These are phyloP conservation scores for Ascoidea rubescens DNA, from an alignment of 805 yeast genomes.

Conservation along the genomic window DNA sequence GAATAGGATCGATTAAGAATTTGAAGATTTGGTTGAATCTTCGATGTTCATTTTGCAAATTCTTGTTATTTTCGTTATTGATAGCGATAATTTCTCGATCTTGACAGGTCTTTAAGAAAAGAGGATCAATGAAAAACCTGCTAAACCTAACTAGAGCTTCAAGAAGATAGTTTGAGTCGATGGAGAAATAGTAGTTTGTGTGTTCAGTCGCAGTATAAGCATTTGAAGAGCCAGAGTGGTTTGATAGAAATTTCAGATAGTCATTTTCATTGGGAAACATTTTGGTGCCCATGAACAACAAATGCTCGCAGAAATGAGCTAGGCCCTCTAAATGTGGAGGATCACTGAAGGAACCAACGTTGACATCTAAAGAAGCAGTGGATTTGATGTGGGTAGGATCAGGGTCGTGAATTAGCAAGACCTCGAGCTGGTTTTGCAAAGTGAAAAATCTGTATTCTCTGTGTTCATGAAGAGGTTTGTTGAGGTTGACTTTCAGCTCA, in stretches of 20 bases:
- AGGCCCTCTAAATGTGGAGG: conserved; percentile 51
- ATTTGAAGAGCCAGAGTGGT: conserved; percentile 80
- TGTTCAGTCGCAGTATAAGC: conserved; percentile 85
- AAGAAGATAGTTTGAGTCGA: conserved; percentile 57
- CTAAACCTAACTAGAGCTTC: conserved; percentile 90
- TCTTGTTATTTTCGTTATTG: conserved; percentile 91
- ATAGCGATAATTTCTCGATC: conserved; percentile 92
- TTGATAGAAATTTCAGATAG: conserved; percentile 58
- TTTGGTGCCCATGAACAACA: conserved; percentile 68
- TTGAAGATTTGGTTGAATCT: conserved; percentile 77
- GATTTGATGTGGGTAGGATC: conserved; percentile 44
- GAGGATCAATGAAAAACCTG: conserved; percentile 80
- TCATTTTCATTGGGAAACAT: conserved; percentile 73
- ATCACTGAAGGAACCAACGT: conserved; percentile 66
- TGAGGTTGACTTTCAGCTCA: not conserved
- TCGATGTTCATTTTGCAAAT: conserved; percentile 83
- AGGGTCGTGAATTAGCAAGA: conserved; percentile 53
- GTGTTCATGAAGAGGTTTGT: conserved; percentile 34
- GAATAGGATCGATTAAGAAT: conserved; percentile 53
- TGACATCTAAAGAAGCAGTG: conserved; percentile 69
- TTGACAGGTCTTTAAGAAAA: conserved; percentile 48
- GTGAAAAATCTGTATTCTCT: conserved; percentile 57
- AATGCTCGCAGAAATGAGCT: conserved; percentile 69
- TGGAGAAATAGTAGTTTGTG: conserved; percentile 72
- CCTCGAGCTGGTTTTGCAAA: conserved; percentile 43